Conservation (phyloP, 192 early-diverging fungal species). For the Allomyces macrogynus region DNA sequence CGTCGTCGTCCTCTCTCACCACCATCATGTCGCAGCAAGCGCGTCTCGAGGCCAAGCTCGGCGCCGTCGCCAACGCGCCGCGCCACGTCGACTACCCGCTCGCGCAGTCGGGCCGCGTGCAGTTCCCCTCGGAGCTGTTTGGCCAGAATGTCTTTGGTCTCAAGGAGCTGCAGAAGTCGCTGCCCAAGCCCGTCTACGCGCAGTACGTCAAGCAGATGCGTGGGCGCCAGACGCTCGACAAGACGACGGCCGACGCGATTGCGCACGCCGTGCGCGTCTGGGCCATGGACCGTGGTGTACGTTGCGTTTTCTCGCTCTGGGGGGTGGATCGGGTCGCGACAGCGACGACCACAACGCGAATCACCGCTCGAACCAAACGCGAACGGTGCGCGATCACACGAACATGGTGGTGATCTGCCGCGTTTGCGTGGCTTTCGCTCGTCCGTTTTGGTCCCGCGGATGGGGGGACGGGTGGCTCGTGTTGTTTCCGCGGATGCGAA, state of each 20-base stretch:
- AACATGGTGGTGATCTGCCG: too few relatives aligned
- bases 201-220: constrained; percentile 84
- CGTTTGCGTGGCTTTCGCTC: too few relatives aligned
- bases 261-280: constrained; percentile 96
- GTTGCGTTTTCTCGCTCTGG: neutral
- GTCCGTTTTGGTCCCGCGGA: too few relatives aligned
- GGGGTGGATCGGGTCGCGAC: too few relatives aligned
- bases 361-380: too few relatives aligned
- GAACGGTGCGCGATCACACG: too few relatives aligned
- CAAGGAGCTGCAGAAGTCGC: constrained; percentile 63
- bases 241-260: constrained; percentile 88
- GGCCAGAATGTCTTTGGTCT: constrained; percentile 86
- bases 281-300: constrained; percentile 76
- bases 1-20: too few relatives aligned
- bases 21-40: neutral
- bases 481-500: too few relatives aligned
- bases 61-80: constrained; percentile 36
- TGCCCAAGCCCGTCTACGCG: constrained; percentile 90
- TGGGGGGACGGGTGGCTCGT: too few relatives aligned
- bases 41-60: constrained; percentile 30
- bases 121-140: constrained; percentile 77
- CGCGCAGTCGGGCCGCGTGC: constrained; percentile 41
- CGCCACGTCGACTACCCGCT: constrained; percentile 63
- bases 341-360: too few relatives aligned
- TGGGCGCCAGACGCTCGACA: constrained; percentile 72